Evolutionary conservation across 1,139 yeast species (phyloP), one percentile per base, ranked within the genome.

Genomic region (Pneumocystis carinii): DNA sequence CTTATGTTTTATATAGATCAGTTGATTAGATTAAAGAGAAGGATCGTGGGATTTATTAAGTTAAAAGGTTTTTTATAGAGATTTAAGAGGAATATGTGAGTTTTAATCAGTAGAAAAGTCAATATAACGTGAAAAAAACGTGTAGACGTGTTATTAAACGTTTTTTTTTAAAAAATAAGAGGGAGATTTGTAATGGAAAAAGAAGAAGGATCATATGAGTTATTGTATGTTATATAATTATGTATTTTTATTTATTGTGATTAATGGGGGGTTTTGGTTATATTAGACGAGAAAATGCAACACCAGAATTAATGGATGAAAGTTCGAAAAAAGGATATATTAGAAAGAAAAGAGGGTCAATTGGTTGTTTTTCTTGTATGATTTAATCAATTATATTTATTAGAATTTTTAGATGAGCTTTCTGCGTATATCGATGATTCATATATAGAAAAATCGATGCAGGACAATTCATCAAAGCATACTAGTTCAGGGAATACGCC

Each of bases 181-280:
- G 4, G 6, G 6, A 14, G n/a, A 1, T 37, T 14, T 7, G 35
- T 4, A 29, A 48, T 48, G 55, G 55, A 12, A 24, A 29, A 24
- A 6, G 55, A 48, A 10, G 12, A 48, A 15, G 55, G 32, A 24
- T 27, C 14, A 3, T 10, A 24, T 12, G 32, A 48, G 32, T 48
- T 10, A 14, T 14, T 14, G 55, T 48, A 19, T 4, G 15, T 5
- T 24, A 79, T 81, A 66, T 75, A 79, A 59, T 74, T 74, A 55
- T 75, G 75, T 0, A 72, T 82, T 1, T 72, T 75, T 8, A 79
- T 78, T 55, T 71, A 83, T 60, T 72, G 62, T 3, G 68, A 64
- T 64, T 69, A 64, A 62, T 71, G 60, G 55, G 19, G 69, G 66
- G 59, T 64, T 72, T 68, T 72, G 12, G 68, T 68, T 35, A 71